These are phyloP conservation scores for Cordyceps cicadae DNA, from an alignment of 2,329 filamentous ascomycete species.

Conservation along the genomic window DNA sequence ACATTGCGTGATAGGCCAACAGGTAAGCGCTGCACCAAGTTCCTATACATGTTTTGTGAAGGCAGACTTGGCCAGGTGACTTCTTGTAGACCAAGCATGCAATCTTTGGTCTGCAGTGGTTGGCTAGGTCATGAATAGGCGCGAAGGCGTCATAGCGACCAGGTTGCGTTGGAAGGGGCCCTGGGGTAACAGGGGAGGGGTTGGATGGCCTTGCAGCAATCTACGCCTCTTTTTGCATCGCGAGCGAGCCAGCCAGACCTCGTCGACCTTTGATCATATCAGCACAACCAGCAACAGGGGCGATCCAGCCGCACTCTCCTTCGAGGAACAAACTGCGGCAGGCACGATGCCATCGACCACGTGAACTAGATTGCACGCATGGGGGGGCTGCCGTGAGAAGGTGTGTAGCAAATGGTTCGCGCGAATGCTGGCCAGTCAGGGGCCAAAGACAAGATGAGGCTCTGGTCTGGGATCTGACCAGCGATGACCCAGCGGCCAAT, in stretches of 20 bases:
- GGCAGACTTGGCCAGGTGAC: neutral
- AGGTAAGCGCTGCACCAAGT: neutral
- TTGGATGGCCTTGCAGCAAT: neutral
- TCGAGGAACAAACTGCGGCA: neutral
- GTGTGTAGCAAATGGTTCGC: neutral
- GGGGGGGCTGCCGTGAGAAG: neutral
- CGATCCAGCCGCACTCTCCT: neutral
- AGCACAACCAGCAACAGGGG: neutral
- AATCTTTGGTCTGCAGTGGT: neutral
- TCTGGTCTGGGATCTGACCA: neutral
- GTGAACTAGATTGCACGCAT: conserved; percentile 1
- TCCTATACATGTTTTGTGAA: neutral
- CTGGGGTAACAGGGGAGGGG: neutral
- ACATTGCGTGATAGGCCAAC: neutral
- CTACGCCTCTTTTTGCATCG: neutral
- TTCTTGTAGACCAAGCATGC: neutral
- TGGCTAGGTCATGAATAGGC: neutral
- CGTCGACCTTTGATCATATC: neutral
- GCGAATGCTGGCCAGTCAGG: conserved; percentile 2
- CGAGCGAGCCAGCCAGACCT: neutral
- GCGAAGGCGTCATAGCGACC: neutral
- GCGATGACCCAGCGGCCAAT: neutral
- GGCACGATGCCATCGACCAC: neutral
- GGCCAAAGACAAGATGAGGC: neutral
- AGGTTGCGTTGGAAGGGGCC: neutral